Conservation (phyloP, 139 green algal species). For the Coelastrella sp. region DNA sequence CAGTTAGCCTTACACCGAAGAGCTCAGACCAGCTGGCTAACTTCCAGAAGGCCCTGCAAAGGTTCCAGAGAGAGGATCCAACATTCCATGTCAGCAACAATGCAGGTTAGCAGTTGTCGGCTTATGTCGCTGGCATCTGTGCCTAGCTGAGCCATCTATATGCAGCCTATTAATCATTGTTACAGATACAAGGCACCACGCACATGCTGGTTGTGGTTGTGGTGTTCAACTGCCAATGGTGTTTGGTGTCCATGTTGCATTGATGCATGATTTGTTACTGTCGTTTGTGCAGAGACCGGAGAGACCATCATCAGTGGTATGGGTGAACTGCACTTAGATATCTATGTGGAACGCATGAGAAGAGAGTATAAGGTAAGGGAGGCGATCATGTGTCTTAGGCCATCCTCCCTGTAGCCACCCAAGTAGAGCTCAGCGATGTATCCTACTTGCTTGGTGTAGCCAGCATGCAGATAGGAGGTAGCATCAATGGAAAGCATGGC, state of each 20-base stretch:
- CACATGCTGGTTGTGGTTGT: too few relatives aligned
- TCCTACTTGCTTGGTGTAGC: too few relatives aligned
- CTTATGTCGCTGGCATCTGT: too few relatives aligned
- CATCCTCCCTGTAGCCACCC: too few relatives aligned
- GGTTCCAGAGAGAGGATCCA: slow-evolving; percentile 97
- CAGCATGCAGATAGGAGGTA: too few relatives aligned
- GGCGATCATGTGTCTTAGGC: too few relatives aligned
- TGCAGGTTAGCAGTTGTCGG: not conserved
- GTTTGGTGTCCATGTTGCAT: too few relatives aligned
- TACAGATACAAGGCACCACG: too few relatives aligned
- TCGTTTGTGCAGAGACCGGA: slow-evolving; percentile 65
- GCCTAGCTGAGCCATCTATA: too few relatives aligned
- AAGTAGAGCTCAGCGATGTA: too few relatives aligned
- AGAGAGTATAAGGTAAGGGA: slow-evolving; percentile 94
- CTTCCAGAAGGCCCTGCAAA: slow-evolving; percentile 80
- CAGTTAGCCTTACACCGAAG: slow-evolving; percentile 91
- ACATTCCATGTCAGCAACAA: slow-evolving; percentile 90
- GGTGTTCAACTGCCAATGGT: not conserved
- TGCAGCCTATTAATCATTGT: too few relatives aligned
- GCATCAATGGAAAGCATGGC: too few relatives aligned
- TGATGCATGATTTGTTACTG: slow-evolving; percentile 4
- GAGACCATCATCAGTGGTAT: slow-evolving; percentile 96
- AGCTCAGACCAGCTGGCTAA: slow-evolving; percentile 71
- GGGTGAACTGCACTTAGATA: slow-evolving; percentile 98
- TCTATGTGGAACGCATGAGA: slow-evolving; percentile 98